phyloP scores from a whole-genome alignment of 2,329 filamentous ascomycete genomes.

The Podosphaera fusca region DNA sequence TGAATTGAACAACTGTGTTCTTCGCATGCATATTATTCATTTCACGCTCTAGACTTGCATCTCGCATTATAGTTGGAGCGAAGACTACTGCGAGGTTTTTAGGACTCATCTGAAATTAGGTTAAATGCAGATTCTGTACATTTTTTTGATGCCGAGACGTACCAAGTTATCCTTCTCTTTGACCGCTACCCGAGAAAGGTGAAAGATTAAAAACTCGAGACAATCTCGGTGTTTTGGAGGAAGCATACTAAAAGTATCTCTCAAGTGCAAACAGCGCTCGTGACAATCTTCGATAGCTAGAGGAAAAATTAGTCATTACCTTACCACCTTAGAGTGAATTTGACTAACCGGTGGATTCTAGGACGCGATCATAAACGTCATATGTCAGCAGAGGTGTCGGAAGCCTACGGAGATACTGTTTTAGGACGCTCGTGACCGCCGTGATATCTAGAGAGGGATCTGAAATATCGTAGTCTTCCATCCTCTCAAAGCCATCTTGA shows the following conservation, averaged over 20 bases:
- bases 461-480: constrained; percentile 72
- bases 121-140: constrained; percentile 5
- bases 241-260: constrained; percentile 51
- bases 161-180: constrained; percentile 68
- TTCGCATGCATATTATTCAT: constrained; percentile 92
- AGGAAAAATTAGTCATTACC: constrained; percentile 9
- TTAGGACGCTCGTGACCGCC: constrained; percentile 80
- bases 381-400: constrained; percentile 77
- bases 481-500: constrained; percentile 75
- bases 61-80: constrained; percentile 90
- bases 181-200: constrained; percentile 66
- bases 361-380: constrained; percentile 70
- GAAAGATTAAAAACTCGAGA: constrained; percentile 82
- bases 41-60: constrained; percentile 70
- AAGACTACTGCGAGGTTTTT: constrained; percentile 94
- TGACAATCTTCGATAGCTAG: constrained; percentile 39
- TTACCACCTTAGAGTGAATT: not conserved
- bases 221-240: constrained; percentile 71
- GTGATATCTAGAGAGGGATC: constrained; percentile 89
- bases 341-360: constrained; percentile 53
- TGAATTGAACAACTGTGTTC: constrained; percentile 74
- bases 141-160: constrained; percentile 16
- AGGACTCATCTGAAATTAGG: constrained; percentile 53
- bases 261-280: constrained; percentile 48
- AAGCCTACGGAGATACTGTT: constrained; percentile 91